Conservation (phyloP, 139 green algal genomes). For the Edaphochlamys debaryana region DNA sequence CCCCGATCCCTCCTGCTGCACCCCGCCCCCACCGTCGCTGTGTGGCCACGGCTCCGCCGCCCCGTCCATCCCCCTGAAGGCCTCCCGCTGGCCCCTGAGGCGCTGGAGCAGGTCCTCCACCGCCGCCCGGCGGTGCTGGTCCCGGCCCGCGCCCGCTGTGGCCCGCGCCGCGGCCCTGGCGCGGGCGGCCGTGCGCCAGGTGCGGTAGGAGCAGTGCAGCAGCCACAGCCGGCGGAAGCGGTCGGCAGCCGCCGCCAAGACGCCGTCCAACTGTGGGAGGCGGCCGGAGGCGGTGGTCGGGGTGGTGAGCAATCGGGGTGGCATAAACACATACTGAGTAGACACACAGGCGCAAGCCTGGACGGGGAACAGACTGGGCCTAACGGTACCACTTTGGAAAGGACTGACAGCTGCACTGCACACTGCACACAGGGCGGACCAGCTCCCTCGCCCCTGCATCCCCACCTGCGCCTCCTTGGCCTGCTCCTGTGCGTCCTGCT, state of each 20-base stretch:
- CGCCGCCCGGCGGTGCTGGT: conserved; percentile 2
- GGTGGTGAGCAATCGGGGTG: no score
- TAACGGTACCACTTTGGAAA: no score
- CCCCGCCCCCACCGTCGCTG: no score
- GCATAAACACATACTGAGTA: no score
- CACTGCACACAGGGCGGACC: no score
- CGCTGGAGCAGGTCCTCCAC: neutral
- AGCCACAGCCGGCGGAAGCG: conserved; percentile 11
- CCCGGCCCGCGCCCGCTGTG: neutral
- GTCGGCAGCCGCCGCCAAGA: neutral
- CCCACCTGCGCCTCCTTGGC: neutral
- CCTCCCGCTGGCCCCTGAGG: conserved; percentile 15
- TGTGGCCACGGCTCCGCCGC: no score
- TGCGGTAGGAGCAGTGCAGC: neutral
- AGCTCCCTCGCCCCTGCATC: no score
- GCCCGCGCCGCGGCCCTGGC: neutral
- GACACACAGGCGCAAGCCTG: neutral
- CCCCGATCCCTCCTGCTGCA: neutral
- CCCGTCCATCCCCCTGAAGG: neutral
- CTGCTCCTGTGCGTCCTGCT: neutral
- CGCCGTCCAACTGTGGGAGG: neutral
- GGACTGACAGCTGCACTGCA: no score
- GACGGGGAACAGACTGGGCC: no score
- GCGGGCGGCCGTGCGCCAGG: neutral
- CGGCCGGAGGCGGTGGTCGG: no score